Percentiles rank a stretch among this genome's conserved stretches.
These are phyloP conservation scores for Monascus purpureus DNA, from an alignment of 495 filamentous ascomycete species.

Conservation along the genomic window DNA sequence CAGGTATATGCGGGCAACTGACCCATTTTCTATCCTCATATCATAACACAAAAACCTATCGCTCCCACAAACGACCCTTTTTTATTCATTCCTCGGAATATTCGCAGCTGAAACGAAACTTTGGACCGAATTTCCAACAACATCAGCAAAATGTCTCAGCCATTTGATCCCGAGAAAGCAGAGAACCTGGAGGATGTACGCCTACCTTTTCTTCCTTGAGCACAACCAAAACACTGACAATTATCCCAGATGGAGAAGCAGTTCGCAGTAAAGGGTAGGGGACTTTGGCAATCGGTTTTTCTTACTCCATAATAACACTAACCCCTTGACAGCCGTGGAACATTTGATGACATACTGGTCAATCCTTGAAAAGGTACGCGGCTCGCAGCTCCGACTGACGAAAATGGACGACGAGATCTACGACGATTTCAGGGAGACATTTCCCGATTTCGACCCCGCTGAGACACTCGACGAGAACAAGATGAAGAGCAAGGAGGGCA, in stretches of 20 bases:
- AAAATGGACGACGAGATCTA: slow-evolving; percentile 91
- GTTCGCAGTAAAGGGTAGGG: slow-evolving; percentile 90
- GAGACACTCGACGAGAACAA: slow-evolving; percentile 72
- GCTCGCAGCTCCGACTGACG: slow-evolving; percentile 76
- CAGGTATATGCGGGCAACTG: no score
- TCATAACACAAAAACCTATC: no score
- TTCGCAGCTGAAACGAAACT: no score
- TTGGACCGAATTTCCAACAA: no score
- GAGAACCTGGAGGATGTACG: slow-evolving; percentile 69
- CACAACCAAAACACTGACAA: slow-evolving; percentile 11
- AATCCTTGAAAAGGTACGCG: slow-evolving; percentile 79
- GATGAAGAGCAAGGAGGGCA: slow-evolving; percentile 96
- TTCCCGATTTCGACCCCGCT: slow-evolving; percentile 82
- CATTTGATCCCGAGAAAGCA: slow-evolving; percentile 53
- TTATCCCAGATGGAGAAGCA: slow-evolving; percentile 85
- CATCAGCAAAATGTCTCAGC: slow-evolving; percentile 28
- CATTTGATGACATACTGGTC: slow-evolving; percentile 95
- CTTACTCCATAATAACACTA: slow-evolving; percentile 6
- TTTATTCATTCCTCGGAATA: not conserved
- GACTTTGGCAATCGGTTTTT: slow-evolving; percentile 1
- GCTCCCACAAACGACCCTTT: no score
- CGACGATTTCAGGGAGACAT: slow-evolving; percentile 68
- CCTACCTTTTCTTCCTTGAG: not conserved
- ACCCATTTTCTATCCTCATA: no score
- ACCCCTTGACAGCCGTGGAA: slow-evolving; percentile 52